phyloP scores from a whole-genome alignment of 768 basidiomycete genomes.

The Phlebiopsis flavidoalba region DNA sequence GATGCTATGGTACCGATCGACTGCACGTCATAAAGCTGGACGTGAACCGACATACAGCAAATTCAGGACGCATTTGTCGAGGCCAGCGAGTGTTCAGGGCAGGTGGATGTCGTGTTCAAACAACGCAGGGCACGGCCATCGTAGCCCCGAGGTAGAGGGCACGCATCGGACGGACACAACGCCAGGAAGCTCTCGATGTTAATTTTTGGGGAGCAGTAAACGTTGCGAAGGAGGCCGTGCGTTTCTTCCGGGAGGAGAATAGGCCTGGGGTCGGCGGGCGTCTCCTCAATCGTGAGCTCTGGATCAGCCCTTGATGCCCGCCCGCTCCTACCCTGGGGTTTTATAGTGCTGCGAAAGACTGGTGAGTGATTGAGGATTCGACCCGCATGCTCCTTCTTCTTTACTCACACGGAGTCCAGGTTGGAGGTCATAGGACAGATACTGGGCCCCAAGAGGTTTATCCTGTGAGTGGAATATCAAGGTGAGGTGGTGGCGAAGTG shows the following conservation, averaged over 20 bases:
- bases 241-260: conserved; percentile 34
- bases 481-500: conserved; percentile 16
- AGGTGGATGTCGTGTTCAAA: conserved; percentile 43
- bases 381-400: not conserved
- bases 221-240: conserved; percentile 14
- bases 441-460: conserved; percentile 35
- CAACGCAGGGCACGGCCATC: conserved; percentile 32
- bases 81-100: conserved; percentile 32
- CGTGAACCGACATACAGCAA: conserved; percentile 27
- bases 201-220: conserved; percentile 22
- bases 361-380: conserved; percentile 1
- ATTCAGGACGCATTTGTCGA: conserved; percentile 31
- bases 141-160: conserved; percentile 34
- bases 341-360: conserved; percentile 11
- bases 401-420: conserved; percentile 6
- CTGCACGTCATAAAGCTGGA: conserved; percentile 37
- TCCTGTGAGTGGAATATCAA: conserved; percentile 44
- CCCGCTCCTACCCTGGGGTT: not conserved
- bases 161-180: conserved; percentile 25
- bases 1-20: conserved; percentile 23
- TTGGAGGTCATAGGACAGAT: conserved; percentile 34
- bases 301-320: not conserved
- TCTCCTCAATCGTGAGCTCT: not conserved
- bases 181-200: conserved; percentile 34
- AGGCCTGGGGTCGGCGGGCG: conserved; percentile 25